Conservation (phyloP, 495 filamentous ascomycete species). For the Xylaria acuta region DNA sequence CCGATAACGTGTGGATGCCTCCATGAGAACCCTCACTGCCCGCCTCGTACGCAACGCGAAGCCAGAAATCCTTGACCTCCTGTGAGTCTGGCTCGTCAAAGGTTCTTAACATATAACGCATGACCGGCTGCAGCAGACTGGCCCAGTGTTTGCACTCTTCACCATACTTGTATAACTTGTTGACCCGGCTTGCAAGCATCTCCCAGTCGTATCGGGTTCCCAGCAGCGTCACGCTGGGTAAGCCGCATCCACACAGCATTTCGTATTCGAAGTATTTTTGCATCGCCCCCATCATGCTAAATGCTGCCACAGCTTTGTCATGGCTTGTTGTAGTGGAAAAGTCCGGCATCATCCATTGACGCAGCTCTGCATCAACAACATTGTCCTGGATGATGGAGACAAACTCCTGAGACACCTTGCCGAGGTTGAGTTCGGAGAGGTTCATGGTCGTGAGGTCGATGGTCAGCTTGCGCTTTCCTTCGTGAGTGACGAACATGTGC, state of each 20-base stretch:
- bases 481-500: conserved; percentile 50
- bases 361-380: conserved; percentile 36
- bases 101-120: conserved; percentile 42
- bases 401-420: neutral
- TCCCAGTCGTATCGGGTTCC: conserved; percentile 46
- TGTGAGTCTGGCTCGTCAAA: conserved; percentile 45
- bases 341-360: conserved; percentile 45
- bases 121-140: conserved; percentile 40
- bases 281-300: conserved; percentile 51
- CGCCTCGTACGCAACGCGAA: conserved; percentile 36
- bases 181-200: conserved; percentile 37
- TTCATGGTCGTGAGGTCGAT: conserved; percentile 36
- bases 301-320: conserved; percentile 42
- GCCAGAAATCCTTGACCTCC: conserved; percentile 51
- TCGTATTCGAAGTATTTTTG: conserved; percentile 43
- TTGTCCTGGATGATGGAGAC: conserved; percentile 34
- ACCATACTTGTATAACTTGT: conserved; percentile 43
- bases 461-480: conserved; percentile 48
- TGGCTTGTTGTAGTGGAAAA: conserved; percentile 45
- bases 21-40: conserved; percentile 12
- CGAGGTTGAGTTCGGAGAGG: conserved; percentile 31
- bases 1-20: conserved; percentile 45
- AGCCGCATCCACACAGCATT: conserved; percentile 40
- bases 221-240: conserved; percentile 49
- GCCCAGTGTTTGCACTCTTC: conserved; percentile 42